Evolutionary conservation across 805 yeast species (phyloP), one percentile per base, ranked within the genome.

Genomic region (Kodamaea sagamina): DNA sequence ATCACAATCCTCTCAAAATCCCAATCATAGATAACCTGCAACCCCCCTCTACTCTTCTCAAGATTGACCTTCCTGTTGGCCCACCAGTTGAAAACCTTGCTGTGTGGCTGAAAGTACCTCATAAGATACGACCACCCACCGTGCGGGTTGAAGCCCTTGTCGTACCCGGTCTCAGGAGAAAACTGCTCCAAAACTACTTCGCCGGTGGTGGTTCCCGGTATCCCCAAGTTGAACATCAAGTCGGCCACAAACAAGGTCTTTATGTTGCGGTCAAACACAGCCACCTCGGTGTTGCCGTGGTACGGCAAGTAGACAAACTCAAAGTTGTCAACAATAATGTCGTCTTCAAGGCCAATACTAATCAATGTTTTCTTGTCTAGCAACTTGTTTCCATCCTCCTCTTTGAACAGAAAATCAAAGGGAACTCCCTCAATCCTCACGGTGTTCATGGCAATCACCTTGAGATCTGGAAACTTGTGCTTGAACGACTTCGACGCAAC

Each of bases 1-100:
- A 73, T 63, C 29, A 82, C 75, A 39, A 79, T 62, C n/a, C 65
- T 63, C 10, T 74, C 72, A 47, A 79, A 73, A 32, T 74, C 72
- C 77, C 77, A 72, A 7, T 52, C 43, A 26, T 62, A 42, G 15
- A 71, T 53, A 19, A 65, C 55, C 25, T 55, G 49, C 21, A 64
- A 47, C 13, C 71, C 62, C 10, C 47, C 41, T 9, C 15, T 12
- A 4, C 35, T 27, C 28, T 15, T 38, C 8, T 29, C 38, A n/a
- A 41, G 38, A 19, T 26, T 39, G 26, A 34, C 38, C 28, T 36
- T 10, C 31, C 39, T 35, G 17, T 18, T 18, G 4, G 31, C 8
- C 39, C 32, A 32, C 27, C 27, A 47, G 15, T 28, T 26, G 8
- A 50, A 53, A 16, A 51, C 26, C 19, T 4, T 39, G n/a, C 52